Base-by-base conservation (phyloP, 2,329 filamentous ascomycete species). In the Fusarium annulatum region DNA sequence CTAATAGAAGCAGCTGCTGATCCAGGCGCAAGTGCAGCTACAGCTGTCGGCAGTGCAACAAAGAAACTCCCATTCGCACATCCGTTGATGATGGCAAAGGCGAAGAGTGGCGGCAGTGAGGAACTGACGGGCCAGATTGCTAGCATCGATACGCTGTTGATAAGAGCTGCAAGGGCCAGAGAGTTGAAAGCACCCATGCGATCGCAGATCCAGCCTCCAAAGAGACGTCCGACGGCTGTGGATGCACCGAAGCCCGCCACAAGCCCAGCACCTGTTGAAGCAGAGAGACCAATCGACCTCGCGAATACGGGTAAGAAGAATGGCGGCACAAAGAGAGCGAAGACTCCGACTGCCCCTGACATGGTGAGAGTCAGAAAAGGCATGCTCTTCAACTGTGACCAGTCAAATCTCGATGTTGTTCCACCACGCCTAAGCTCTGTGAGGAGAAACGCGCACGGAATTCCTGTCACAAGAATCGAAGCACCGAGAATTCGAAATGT, bases 21-120 rank as follows among this genome's bases (percentile, higher is more conserved):
- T 7, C 53, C 66, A 4, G 60, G 52, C 5, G 53, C 65, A 8
- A 64, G 36, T 4, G 41, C 34, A 2, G 60, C 65, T 19, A 69
- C 66, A 30, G 66, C 66, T 1, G 67, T 70, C 0, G 67, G 65
- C 6, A 70, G n/a, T 9, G 67, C 52, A 18, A 70, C 65, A 1
- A 59, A 64, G 21, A 70, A 69, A 1, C 53, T 51, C 2, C 65
- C 67, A n/a, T 70, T 70, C 0, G 67, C 52, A 1, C 52, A 59
- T 1, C 67, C 65, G 1, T 70, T 70, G 3, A 70, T 42, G 0
- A 70, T 65, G 0, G 46, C 59, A 1, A 70, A 70, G 1, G 39
- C n/a, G 1, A 70, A 64, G 1, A 70, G 41, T 1, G 45, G 39
- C 0, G 46, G 49, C 0, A 70, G 15, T 0, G 52, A 58, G 1